Conservation (phyloP, 2,329 filamentous ascomycete species). For the Akanthomyces dipterigenus region DNA sequence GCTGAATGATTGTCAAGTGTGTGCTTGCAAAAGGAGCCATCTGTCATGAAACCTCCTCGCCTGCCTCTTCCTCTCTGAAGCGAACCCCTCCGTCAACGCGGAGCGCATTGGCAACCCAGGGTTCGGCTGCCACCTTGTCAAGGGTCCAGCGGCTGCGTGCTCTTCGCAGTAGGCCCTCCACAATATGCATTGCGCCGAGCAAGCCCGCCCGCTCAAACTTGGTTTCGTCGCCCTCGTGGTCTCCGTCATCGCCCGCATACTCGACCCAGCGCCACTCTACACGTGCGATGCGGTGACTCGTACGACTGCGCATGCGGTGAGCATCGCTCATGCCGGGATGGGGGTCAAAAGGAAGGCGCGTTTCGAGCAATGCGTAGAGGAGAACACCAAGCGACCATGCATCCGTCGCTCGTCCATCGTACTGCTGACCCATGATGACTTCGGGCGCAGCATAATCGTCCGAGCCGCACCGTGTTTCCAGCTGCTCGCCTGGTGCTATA, state of each 20-base stretch:
- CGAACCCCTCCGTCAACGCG: conserved; percentile 55
- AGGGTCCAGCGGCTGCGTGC: conserved; percentile 72
- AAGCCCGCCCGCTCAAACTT: conserved; percentile 60
- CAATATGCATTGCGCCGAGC: conserved; percentile 69
- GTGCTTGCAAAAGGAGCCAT: not conserved
- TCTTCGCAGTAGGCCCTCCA: conserved; percentile 78
- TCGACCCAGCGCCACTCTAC: conserved; percentile 94
- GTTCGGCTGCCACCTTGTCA: conserved; percentile 61
- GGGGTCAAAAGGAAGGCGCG: conserved; percentile 87
- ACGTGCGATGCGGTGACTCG: conserved; percentile 88
- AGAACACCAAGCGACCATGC: conserved; percentile 94
- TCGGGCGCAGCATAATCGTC: conserved; percentile 97
- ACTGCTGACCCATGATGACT: conserved; percentile 89
- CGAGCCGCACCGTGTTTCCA: conserved; percentile 90
- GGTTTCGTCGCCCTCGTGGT: conserved; percentile 64
- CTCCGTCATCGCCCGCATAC: conserved; percentile 76
- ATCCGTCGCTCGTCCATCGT: conserved; percentile 86
- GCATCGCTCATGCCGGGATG: conserved; percentile 73
- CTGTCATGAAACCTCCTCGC: conserved; percentile 39
- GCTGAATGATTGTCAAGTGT: not conserved
- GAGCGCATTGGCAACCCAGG: conserved; percentile 75
- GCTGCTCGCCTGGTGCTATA: conserved; percentile 76
- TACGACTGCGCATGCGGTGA: conserved; percentile 69
- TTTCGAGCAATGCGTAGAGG: conserved; percentile 87
- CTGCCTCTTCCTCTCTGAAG: conserved; percentile 54